phyloP scores from a whole-genome alignment of 345 rosid species.

The Carallia pectinifolia region DNA sequence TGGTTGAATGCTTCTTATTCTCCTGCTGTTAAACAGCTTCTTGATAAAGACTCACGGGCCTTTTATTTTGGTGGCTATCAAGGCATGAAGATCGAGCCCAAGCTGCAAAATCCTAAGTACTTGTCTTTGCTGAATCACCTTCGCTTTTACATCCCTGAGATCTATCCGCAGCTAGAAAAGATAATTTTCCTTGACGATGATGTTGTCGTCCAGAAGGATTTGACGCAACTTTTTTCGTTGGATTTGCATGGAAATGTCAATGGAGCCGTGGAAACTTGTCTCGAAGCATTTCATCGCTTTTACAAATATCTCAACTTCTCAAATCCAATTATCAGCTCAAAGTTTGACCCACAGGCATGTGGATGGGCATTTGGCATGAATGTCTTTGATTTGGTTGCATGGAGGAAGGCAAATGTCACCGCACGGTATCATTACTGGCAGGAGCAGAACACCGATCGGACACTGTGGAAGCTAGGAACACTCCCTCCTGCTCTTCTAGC shows the following conservation, averaged over 20 bases:
- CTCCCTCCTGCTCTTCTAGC: conserved; percentile 90
- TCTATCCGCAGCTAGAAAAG: conserved; percentile 89
- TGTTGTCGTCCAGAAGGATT: conserved; percentile 89
- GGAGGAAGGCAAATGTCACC: conserved; percentile 95
- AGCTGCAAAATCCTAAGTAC: conserved; percentile 63
- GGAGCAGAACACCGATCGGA: conserved; percentile 65
- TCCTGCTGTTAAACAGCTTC: conserved; percentile 62
- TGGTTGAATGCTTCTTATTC: conserved; percentile 86
- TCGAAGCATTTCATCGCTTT: conserved; percentile 87
- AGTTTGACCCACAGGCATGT: conserved; percentile 95
- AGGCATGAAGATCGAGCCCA: conserved; percentile 56
- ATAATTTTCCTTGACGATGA: conserved; percentile 89
- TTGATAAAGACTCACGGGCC: conserved; percentile 40
- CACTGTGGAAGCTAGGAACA: conserved; percentile 90
- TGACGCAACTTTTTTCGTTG: conserved; percentile 81
- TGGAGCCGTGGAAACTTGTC: conserved; percentile 98
- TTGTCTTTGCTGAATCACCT: conserved; percentile 76
- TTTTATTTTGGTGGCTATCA: conserved; percentile 53
- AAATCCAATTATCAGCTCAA: conserved; percentile 79
- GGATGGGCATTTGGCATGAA: conserved; percentile 99
- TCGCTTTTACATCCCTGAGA: conserved; percentile 87
- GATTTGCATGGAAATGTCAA: conserved; percentile 92
- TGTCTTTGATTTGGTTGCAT: conserved; percentile 74
- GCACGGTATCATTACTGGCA: conserved; percentile 80
- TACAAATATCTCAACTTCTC: conserved; percentile 96